A percentile compares a stretch with the other conserved stretches of the same genome.
These are phyloP conservation scores for Porcisia deanei DNA, from an alignment of 208 protist genomes.

Conservation along the genomic window DNA sequence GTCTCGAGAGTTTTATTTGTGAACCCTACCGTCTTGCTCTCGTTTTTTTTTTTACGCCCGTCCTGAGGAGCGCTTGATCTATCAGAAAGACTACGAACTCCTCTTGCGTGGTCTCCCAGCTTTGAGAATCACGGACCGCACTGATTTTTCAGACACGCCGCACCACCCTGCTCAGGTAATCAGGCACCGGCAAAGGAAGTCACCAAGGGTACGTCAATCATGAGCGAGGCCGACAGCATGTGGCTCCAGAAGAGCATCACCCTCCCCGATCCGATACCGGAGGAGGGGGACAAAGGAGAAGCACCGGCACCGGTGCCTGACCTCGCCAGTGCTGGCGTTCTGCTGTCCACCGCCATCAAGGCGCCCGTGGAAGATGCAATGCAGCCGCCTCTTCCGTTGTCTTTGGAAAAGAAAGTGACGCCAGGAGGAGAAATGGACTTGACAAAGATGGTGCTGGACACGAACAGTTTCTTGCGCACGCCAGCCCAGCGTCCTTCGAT, in stretches of 20 bases:
- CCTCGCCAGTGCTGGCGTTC: not conserved
- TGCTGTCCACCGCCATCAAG: constrained; percentile 1
- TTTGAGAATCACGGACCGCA: not conserved
- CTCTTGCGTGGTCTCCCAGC: not conserved
- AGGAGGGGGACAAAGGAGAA: constrained; percentile 19
- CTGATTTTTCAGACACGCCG: not conserved
- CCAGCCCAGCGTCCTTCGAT: constrained; percentile 39
- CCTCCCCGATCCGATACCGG: constrained; percentile 68
- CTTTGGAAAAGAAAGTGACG: constrained; percentile 14
- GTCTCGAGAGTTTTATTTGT: not conserved
- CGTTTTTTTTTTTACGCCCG: not conserved
- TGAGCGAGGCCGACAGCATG: constrained; percentile 59
- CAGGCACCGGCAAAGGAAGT: too few species aligned
- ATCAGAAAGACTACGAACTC: too few species aligned
- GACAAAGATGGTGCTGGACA: constrained; percentile 59
- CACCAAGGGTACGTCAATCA: not conserved
- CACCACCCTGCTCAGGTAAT: not conserved
- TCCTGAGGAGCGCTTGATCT: not conserved
- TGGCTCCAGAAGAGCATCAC: constrained; percentile 89
- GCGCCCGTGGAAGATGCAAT: constrained; percentile 9
- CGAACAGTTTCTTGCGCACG: constrained; percentile 37
- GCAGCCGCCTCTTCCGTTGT: constrained; percentile 11
- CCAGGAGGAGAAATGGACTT: constrained; percentile 54
- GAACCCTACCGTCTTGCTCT: not conserved
- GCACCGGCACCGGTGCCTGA: not conserved